Percentiles rank a stretch among this genome's conserved stretches.
Evolutionary conservation across 768 basidiomycete genomes (phyloP).

Genomic region (Tulasnella sp.): DNA sequence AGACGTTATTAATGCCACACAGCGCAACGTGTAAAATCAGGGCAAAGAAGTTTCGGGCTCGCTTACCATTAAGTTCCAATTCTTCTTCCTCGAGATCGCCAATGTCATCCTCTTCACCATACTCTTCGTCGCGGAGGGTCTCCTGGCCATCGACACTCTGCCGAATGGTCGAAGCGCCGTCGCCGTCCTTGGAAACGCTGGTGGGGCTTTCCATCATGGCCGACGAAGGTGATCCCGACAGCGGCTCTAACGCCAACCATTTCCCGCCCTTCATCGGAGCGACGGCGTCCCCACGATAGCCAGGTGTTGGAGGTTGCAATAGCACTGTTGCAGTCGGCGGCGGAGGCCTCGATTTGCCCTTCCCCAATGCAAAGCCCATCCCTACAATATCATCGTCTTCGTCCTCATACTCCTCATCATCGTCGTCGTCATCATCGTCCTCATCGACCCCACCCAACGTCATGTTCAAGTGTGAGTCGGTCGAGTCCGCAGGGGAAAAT

Average conservation of each 20-base stretch:
- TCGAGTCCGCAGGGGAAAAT: background rate
- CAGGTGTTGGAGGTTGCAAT: background rate
- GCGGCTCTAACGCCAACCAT: background rate
- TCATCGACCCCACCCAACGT: background rate
- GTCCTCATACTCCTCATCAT: slow-evolving; percentile 27
- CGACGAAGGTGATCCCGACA: background rate
- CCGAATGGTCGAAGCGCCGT: slow-evolving; percentile 11
- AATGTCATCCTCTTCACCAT: slow-evolving; percentile 1
- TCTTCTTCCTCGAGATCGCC: no score
- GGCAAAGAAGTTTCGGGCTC: background rate
- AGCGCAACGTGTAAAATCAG: background rate
- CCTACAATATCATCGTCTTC: slow-evolving; percentile 46
- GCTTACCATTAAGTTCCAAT: slow-evolving; percentile 7
- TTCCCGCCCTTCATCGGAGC: background rate
- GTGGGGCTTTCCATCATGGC: background rate
- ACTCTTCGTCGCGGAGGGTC: background rate
- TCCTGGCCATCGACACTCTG: background rate
- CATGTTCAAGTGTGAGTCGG: background rate
- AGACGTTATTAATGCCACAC: no score
- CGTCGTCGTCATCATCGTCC: background rate
- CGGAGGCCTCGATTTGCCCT: background rate
- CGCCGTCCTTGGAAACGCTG: background rate
- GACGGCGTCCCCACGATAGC: background rate
- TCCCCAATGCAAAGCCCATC: slow-evolving; percentile 40
- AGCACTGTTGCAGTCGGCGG: background rate